phyloP scores from a whole-genome alignment of 441 rosid species.

The Francoa sonchifolia region DNA sequence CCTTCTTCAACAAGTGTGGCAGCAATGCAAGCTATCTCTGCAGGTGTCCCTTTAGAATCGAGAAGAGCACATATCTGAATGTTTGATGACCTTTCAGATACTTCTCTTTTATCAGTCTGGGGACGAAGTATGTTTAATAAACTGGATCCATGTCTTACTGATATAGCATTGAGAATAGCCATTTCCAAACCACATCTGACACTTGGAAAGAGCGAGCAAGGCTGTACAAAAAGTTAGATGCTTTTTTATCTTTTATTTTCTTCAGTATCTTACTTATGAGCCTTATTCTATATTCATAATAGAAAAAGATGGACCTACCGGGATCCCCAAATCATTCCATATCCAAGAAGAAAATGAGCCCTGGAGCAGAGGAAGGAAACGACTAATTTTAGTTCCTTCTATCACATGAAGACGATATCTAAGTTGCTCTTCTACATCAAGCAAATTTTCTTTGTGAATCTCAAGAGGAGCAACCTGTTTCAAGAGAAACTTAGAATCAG shows the following conservation, averaged over 20 bases:
- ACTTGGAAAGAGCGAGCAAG: conserved; percentile 67
- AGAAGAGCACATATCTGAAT: conserved; percentile 76
- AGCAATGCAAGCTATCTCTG: conserved; percentile 63
- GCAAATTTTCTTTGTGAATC: conserved; percentile 47
- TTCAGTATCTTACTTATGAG: too few relatives aligned
- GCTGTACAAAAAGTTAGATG: conserved; percentile 41
- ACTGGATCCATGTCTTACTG: conserved; percentile 47
- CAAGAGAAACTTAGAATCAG: conserved; percentile 9
- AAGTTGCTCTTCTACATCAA: conserved; percentile 83
- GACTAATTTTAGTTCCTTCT: conserved; percentile 43
- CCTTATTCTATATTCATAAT: too few relatives aligned
- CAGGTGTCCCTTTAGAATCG: conserved; percentile 66
- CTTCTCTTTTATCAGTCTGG: conserved; percentile 23
- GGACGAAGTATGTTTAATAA: conserved; percentile 39
- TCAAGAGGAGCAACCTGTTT: conserved; percentile 89
- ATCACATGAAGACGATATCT: conserved; percentile 46
- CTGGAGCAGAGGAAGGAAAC: conserved; percentile 47
- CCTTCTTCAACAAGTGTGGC: conserved; percentile 66
- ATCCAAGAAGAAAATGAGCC: conserved; percentile 81
- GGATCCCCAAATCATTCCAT: conserved; percentile 65
- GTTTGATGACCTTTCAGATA: conserved; percentile 25
- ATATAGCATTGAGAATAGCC: conserved; percentile 74
- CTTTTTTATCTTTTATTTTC: too few relatives aligned
- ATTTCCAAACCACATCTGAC: conserved; percentile 94
- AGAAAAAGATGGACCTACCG: conserved; percentile 32